phyloP scores from a whole-genome alignment of 495 filamentous ascomycete genomes.

The Talaromyces ruber region DNA sequence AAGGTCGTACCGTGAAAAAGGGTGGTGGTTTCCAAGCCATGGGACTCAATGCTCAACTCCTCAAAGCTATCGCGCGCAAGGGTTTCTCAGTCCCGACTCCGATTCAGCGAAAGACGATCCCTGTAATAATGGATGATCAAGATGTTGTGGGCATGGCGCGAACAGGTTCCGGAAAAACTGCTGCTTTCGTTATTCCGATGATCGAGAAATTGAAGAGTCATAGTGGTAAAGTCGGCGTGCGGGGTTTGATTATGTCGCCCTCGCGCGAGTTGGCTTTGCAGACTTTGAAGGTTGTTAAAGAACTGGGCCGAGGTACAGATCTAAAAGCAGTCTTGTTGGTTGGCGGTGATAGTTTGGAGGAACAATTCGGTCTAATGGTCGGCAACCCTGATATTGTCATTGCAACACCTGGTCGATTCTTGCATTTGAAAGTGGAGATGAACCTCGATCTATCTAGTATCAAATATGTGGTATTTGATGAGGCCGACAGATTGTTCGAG shows the following conservation, averaged over 20 bases:
- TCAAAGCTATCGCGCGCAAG: constrained; percentile 85
- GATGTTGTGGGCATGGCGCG: constrained; percentile 98
- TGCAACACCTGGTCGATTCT: constrained; percentile 88
- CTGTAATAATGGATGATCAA: constrained; percentile 74
- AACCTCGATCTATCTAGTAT: constrained; percentile 76
- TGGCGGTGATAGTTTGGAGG: constrained; percentile 91
- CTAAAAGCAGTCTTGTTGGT: constrained; percentile 81
- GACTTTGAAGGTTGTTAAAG: constrained; percentile 92
- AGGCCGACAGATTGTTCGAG: constrained; percentile 93
- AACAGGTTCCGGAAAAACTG: constrained; percentile 94
- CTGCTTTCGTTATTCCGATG: constrained; percentile 97
- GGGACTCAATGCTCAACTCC: constrained; percentile 74
- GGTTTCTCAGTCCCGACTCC: constrained; percentile 94
- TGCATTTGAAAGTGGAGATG: constrained; percentile 97
- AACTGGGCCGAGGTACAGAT: constrained; percentile 84
- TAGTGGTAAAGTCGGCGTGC: constrained; percentile 71
- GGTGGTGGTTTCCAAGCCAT: constrained; percentile 95
- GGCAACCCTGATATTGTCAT: constrained; percentile 94
- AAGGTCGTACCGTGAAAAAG: constrained; percentile 82
- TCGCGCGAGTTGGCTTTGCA: constrained; percentile 90
- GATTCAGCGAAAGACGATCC: constrained; percentile 94
- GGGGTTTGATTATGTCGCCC: constrained; percentile 81
- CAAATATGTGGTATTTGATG: constrained; percentile 90
- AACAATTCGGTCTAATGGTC: constrained; percentile 90
- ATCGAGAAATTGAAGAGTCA: constrained; percentile 90